These are phyloP conservation scores for Cordyceps pruinosa DNA, from an alignment of 2,329 filamentous ascomycete genomes.

Conservation along the genomic window DNA sequence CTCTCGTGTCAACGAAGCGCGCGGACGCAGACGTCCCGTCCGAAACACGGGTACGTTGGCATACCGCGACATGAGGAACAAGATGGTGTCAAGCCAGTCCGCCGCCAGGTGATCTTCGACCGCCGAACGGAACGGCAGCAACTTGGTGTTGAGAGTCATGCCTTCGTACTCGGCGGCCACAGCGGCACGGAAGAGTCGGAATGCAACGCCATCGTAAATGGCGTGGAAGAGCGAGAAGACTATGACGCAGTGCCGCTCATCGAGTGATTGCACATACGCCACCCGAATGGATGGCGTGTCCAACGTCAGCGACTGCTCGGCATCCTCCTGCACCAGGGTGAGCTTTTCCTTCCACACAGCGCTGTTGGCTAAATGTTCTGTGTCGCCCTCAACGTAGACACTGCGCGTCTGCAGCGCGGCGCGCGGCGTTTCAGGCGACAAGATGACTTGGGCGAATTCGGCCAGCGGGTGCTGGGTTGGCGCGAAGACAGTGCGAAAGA, in stretches of 20 bases:
- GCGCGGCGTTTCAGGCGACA: not conserved
- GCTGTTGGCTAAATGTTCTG: not conserved
- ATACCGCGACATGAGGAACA: constrained; percentile 7
- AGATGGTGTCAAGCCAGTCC: constrained; percentile 11
- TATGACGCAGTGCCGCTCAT: constrained; percentile 14
- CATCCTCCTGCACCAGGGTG: not conserved
- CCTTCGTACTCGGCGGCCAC: constrained; percentile 7
- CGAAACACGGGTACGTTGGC: constrained; percentile 3
- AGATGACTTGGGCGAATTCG: constrained; percentile 5
- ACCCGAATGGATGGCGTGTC: constrained; percentile 4
- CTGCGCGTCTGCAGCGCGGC: not conserved
- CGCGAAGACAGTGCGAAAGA: constrained; percentile 13
- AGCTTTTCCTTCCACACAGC: not conserved
- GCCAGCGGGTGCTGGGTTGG: constrained; percentile 11
- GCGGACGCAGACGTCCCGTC: constrained; percentile 1
- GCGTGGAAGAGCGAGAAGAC: constrained; percentile 29
- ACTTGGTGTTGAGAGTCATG: not conserved
- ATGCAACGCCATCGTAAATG: constrained; percentile 16
- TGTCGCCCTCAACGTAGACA: not conserved
- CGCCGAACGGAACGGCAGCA: not conserved
- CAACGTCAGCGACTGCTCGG: constrained; percentile 1
- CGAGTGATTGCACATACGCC: constrained; percentile 3
- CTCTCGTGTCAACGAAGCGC: not conserved
- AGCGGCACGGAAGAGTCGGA: constrained; percentile 2
- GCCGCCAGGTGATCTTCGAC: not conserved